These are phyloP conservation scores for Xylaria digitata DNA, from an alignment of 2,329 filamentous ascomycete species.

Conservation along the genomic window DNA sequence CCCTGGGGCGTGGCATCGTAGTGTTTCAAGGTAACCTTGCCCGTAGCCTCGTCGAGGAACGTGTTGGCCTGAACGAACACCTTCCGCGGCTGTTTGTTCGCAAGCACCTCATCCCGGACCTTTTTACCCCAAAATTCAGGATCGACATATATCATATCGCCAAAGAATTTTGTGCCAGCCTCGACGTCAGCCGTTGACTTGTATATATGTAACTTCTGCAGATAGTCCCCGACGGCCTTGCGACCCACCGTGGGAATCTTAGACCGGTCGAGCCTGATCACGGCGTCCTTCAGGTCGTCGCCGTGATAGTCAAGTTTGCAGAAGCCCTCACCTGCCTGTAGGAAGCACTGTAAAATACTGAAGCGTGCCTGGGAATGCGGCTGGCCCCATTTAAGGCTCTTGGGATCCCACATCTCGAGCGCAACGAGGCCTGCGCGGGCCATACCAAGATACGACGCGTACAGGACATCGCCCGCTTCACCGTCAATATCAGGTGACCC, in stretches of 20 bases:
- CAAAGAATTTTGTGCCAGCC: conserved; percentile 82
- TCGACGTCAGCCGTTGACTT: conserved; percentile 89
- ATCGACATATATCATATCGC: conserved; percentile 84
- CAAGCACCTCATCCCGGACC: conserved; percentile 79
- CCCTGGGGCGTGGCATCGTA: conserved; percentile 85
- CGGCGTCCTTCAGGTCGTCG: conserved; percentile 82
- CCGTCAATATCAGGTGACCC: conserved; percentile 77
- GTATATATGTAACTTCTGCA: conserved; percentile 93
- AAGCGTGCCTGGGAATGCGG: conserved; percentile 92
- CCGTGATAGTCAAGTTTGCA: conserved; percentile 80
- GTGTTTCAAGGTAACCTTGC: conserved; percentile 81
- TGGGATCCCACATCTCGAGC: conserved; percentile 95
- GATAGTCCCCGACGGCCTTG: conserved; percentile 82
- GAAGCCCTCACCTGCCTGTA: conserved; percentile 87
- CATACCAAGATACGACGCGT: conserved; percentile 91
- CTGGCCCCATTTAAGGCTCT: conserved; percentile 91
- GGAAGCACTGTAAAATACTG: conserved; percentile 84
- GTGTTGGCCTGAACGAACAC: conserved; percentile 97
- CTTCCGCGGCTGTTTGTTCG: conserved; percentile 84
- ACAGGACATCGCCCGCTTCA: conserved; percentile 87
- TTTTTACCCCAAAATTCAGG: conserved; percentile 84
- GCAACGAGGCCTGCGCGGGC: conserved; percentile 89
- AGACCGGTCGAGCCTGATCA: conserved; percentile 82
- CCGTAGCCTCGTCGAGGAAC: conserved; percentile 72
- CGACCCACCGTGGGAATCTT: conserved; percentile 89